Base-by-base conservation (phyloP, 805 yeast species). In the Jamesozyma rosinii region DNA sequence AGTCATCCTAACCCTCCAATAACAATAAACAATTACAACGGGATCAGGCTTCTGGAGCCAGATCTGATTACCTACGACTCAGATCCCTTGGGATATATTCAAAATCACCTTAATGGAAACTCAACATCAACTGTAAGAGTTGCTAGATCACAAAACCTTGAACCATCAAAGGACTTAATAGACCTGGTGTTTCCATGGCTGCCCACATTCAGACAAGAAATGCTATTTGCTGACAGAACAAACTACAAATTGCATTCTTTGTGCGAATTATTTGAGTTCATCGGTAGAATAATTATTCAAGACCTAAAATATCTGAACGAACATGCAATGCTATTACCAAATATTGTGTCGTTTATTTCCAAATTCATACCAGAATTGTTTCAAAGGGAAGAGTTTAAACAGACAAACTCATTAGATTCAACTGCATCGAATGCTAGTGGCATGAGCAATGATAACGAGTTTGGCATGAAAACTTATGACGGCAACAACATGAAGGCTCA, bases 101-200 rank as follows among this genome's bases (percentile, higher is more conserved):
- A 44, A 32, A 46, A 48, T 31, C 43, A 39, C 26, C 9, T 37
- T 2, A 43, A 44, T 35, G 44, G 38, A 15, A 49, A 40, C 22
- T 32, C 34, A 5, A 46, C 48, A 32, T 36, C 48, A 2, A 37
- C 40, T 22, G 32, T 21, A 21, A 51, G 35, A 32, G 42, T 53
- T 17, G 34, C 46, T 29, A 48, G 63, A 40, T 48, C 57, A 6
- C 45, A 50, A 21, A 35, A 43, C 3, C 53, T 56, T 37, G 49
- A 53, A 26, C 63, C 63, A 3, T 44, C 57, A 2, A 48, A 44
- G 18, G 56, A 55, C 14, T 46, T 58, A 36, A 47, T 50, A 17
- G 38, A 48, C 37, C 26, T 50, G 17, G 53, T 62, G 3, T 62
- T 61, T 36, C 65, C 65, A 2, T 62, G 66, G 66, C 47, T 62